Conservation (phyloP, 1,139 yeast genomes). For the Saccharomyces hybrid region DNA sequence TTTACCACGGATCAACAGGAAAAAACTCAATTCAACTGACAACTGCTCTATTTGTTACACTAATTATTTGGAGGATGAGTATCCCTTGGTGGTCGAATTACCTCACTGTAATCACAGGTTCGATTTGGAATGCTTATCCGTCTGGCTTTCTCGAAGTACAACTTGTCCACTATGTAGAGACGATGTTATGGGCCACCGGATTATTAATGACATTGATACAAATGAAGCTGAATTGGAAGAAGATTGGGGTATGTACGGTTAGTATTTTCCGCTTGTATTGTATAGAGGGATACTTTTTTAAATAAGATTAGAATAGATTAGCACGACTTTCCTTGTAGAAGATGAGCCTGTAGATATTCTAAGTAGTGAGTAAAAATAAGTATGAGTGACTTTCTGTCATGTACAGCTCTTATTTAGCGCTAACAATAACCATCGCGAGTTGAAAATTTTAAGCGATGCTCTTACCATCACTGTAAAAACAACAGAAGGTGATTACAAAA, state of each 20-base stretch:
- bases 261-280: slow-evolving; percentile 5
- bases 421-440: not conserved
- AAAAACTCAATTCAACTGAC: slow-evolving; percentile 45
- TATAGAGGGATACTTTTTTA: not conserved
- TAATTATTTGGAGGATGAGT: slow-evolving; percentile 59
- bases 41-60: slow-evolving; percentile 82
- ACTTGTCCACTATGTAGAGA: slow-evolving; percentile 88
- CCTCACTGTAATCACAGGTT: slow-evolving; percentile 75
- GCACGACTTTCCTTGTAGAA: not conserved
- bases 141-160: slow-evolving; percentile 73
- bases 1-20: slow-evolving; percentile 61
- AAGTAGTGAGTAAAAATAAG: not conserved
- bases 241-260: slow-evolving; percentile 76
- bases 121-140: slow-evolving; percentile 84
- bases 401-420: not conserved
- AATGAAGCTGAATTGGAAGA: slow-evolving; percentile 62
- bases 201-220: slow-evolving; percentile 40
- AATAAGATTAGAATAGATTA: not conserved
- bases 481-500: not conserved
- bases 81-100: slow-evolving; percentile 71
- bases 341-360: not conserved
- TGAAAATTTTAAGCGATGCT: not conserved
- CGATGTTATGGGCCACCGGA: slow-evolving; percentile 50
- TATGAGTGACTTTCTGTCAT: not conserved
- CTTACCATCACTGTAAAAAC: not conserved